Percentiles rank a stretch among this genome's conserved stretches.
phyloP scores from a whole-genome alignment of 768 basidiomycete species.

The Polyporus arcularius region DNA sequence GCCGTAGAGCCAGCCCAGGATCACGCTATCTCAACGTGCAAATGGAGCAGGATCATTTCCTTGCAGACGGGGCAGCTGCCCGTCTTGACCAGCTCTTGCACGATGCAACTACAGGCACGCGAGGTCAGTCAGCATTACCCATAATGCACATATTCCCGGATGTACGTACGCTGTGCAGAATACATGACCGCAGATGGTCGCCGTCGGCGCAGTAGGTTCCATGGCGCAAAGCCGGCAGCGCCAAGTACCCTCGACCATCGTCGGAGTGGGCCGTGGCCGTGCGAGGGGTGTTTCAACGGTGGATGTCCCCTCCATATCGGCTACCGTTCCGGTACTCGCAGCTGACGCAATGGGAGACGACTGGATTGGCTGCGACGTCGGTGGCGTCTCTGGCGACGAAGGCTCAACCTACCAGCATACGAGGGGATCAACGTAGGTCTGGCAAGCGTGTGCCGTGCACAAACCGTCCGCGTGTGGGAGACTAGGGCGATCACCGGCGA shows the following conservation, averaged over 20 bases:
- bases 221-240: slow-evolving; percentile 28
- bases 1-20: background rate
- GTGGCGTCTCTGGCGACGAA: background rate
- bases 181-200: slow-evolving; percentile 32
- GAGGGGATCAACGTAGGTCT: background rate
- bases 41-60: slow-evolving; percentile 20
- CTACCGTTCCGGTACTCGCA: too few relatives aligned
- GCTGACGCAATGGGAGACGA: background rate
- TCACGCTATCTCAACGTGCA: slow-evolving; percentile 18
- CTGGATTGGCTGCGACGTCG: background rate
- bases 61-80: slow-evolving; percentile 25
- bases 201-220: slow-evolving; percentile 27
- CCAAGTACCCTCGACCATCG: slow-evolving; percentile 13
- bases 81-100: slow-evolving; percentile 21
- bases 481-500: too few relatives aligned
- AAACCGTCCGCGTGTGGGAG: too few relatives aligned
- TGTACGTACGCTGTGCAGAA: slow-evolving; percentile 28
- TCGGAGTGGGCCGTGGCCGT: background rate
- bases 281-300: background rate
- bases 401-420: background rate
- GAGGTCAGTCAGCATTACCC: background rate
- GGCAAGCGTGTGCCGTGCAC: too few relatives aligned
- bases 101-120: slow-evolving; percentile 23
- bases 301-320: too few relatives aligned
- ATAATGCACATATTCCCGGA: too few relatives aligned